These are phyloP conservation scores for Microstegium vimineum DNA, from an alignment of 176 grass and related monocot genomes.

Conservation along the genomic window DNA sequence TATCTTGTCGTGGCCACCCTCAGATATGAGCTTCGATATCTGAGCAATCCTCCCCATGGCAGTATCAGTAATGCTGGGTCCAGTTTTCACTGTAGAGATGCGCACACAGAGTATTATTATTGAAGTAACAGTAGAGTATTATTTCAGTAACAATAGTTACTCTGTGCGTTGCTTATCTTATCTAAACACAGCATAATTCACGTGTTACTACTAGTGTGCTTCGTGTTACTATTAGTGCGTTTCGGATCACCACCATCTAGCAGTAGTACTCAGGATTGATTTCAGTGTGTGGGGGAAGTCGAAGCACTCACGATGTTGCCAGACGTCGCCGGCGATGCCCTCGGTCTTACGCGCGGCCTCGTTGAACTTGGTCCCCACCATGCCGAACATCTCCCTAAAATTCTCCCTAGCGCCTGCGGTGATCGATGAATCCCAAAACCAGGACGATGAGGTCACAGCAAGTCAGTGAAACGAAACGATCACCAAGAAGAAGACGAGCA, in stretches of 20 bases:
- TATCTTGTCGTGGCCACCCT: constrained; percentile 58
- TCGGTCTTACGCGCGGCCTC: constrained; percentile 54
- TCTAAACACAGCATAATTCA: neutral
- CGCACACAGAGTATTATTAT: neutral
- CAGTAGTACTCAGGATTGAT: neutral
- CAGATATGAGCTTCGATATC: constrained; percentile 49
- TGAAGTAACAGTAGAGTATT: neutral
- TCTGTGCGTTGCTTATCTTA: neutral
- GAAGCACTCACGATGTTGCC: constrained; percentile 51
- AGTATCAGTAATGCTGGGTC: constrained; percentile 36
- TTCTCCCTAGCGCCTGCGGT: constrained; percentile 33
- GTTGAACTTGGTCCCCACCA: constrained; percentile 44
- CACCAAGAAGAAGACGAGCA: neutral
- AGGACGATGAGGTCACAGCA: neutral
- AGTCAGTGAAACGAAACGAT: neutral
- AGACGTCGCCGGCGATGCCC: constrained; percentile 56
- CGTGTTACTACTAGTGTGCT: neutral
- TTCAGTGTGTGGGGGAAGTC: no score
- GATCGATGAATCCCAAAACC: neutral
- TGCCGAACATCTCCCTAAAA: constrained; percentile 38
- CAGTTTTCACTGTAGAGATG: constrained; percentile 44
- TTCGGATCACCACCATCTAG: neutral
- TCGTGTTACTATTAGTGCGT: neutral
- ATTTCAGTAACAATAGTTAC: no score
- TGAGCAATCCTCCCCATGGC: constrained; percentile 52